Percentiles rank a stretch among this genome's conserved stretches.
Conservation (phyloP, 345 rosid genomes). For the Sisymbrium altissimum region DNA sequence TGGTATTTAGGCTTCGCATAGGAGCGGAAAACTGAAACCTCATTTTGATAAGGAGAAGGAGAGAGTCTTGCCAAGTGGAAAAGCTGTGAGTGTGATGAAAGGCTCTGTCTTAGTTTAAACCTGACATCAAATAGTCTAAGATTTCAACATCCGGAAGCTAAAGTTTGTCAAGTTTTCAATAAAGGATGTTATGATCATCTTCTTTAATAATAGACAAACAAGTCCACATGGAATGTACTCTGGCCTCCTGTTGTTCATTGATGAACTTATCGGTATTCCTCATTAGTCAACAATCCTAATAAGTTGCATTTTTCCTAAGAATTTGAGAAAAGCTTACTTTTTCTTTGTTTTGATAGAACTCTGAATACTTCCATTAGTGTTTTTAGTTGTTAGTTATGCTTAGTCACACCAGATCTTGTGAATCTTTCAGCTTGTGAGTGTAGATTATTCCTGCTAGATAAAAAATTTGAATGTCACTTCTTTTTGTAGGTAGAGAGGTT, state of each 20-base stretch:
- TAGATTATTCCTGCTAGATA: too few relatives aligned
- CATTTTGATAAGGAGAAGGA: slow-evolving; percentile 43
- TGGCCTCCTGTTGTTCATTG: too few relatives aligned
- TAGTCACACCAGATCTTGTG: too few relatives aligned
- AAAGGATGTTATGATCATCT: background rate
- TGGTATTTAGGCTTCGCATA: slow-evolving; percentile 43
- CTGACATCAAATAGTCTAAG: too few relatives aligned
- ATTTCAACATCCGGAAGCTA: background rate
- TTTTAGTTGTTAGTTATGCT: too few relatives aligned
- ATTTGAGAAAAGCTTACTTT: too few relatives aligned
- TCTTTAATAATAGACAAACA: background rate
- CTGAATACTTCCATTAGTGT: too few relatives aligned
- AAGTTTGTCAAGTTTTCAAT: background rate
- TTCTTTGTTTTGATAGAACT: too few relatives aligned
- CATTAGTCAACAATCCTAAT: background rate
- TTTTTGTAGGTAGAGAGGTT: too few relatives aligned
- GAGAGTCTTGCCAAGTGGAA: slow-evolving; percentile 51
- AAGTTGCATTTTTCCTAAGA: too few relatives aligned
- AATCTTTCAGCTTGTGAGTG: too few relatives aligned
- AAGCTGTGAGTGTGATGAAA: slow-evolving; percentile 52
- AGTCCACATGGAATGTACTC: background rate
- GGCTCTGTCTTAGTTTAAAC: slow-evolving; percentile 47
- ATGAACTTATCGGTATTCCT: background rate
- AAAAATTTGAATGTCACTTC: too few relatives aligned
- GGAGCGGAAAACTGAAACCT: slow-evolving; percentile 47